phyloP scores from a whole-genome alignment of 148 eudicot species.

The Diospyros lotus region DNA sequence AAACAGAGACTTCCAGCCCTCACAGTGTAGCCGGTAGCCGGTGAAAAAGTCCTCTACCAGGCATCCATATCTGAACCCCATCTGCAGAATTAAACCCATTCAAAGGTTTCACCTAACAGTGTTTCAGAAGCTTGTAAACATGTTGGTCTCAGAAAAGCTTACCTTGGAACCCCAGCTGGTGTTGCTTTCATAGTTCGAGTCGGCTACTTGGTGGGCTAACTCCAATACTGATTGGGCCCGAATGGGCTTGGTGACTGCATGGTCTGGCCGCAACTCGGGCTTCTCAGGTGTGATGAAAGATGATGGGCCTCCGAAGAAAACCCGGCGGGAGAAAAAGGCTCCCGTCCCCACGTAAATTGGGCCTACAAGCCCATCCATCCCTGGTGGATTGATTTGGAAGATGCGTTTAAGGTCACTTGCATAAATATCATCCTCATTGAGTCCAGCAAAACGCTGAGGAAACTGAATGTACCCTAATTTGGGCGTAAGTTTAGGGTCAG shows the following conservation, averaged over 20 bases:
- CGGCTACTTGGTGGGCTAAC: slow-evolving; percentile 25
- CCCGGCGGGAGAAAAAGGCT: slow-evolving; percentile 58
- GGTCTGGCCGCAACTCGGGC: slow-evolving; percentile 22
- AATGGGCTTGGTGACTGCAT: slow-evolving; percentile 13
- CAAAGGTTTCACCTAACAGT: background rate
- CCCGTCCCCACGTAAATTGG: slow-evolving; percentile 62
- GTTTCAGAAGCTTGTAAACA: too few relatives aligned
- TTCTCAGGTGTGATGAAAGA: slow-evolving; percentile 13
- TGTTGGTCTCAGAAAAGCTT: background rate
- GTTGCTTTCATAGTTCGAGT: slow-evolving; percentile 28
- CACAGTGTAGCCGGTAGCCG: slow-evolving; percentile 45
- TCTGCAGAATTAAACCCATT: slow-evolving; percentile 20
- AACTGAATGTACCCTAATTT: slow-evolving; percentile 57
- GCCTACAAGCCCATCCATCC: slow-evolving; percentile 63
- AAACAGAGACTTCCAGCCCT: slow-evolving; percentile 53
- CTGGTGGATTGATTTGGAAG: slow-evolving; percentile 38
- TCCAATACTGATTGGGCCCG: slow-evolving; percentile 2
- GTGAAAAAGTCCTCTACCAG: slow-evolving; percentile 55
- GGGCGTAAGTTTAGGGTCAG: slow-evolving; percentile 23
- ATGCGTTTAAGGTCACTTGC: slow-evolving; percentile 41
- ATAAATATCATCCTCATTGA: slow-evolving; percentile 56
- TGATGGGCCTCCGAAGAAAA: slow-evolving; percentile 36
- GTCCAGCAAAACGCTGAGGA: slow-evolving; percentile 55
- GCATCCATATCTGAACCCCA: slow-evolving; percentile 64
- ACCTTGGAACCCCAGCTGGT: slow-evolving; percentile 41